A percentile compares a stretch with the other conserved stretches of the same genome.
Conservation (phyloP, 352 stramenopile species). For the Phytopythium cucurbitacearum region DNA sequence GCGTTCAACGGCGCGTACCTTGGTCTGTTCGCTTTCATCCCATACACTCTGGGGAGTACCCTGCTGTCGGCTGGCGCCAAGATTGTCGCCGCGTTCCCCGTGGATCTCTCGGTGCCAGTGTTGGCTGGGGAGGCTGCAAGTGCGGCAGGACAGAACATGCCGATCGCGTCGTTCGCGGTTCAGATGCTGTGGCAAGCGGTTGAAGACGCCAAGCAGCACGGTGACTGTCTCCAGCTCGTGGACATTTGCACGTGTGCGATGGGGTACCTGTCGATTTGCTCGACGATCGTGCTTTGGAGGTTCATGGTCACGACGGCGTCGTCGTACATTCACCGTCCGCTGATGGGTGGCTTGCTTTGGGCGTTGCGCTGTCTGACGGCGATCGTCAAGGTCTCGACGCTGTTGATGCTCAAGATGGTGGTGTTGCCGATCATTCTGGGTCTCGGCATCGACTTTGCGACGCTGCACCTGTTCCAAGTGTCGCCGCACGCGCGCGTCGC, state of each 20-base stretch:
- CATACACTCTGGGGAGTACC: constrained; percentile 92
- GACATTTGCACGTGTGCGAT: constrained; percentile 77
- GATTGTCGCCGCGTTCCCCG: constrained; percentile 51
- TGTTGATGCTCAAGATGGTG: constrained; percentile 98
- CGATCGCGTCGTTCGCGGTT: constrained; percentile 36
- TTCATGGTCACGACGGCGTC: constrained; percentile 83
- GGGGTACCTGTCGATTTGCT: constrained; percentile 81
- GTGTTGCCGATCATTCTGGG: constrained; percentile 94
- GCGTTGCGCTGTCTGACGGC: constrained; percentile 74
- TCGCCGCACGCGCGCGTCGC: constrained; percentile 67
- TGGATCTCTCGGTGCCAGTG: constrained; percentile 17
- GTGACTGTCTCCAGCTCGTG: constrained; percentile 82
- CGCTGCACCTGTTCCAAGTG: constrained; percentile 86
- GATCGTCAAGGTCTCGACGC: constrained; percentile 93
- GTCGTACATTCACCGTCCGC: constrained; percentile 74
- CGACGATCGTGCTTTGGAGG: constrained; percentile 80
- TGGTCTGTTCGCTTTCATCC: constrained; percentile 95
- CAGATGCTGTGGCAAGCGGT: constrained; percentile 53
- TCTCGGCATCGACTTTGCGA: constrained; percentile 91
- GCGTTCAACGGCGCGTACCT: constrained; percentile 97
- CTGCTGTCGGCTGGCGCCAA: constrained; percentile 71
- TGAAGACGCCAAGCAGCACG: constrained; percentile 49
- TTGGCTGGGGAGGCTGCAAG: constrained; percentile 10
- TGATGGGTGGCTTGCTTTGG: constrained; percentile 80
- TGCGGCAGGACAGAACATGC: constrained; percentile 10